A percentile compares a stretch with the other conserved stretches of the same genome.
Conservation (phyloP, 2,329 filamentous ascomycete genomes). For the Mollisia scopiformis region DNA sequence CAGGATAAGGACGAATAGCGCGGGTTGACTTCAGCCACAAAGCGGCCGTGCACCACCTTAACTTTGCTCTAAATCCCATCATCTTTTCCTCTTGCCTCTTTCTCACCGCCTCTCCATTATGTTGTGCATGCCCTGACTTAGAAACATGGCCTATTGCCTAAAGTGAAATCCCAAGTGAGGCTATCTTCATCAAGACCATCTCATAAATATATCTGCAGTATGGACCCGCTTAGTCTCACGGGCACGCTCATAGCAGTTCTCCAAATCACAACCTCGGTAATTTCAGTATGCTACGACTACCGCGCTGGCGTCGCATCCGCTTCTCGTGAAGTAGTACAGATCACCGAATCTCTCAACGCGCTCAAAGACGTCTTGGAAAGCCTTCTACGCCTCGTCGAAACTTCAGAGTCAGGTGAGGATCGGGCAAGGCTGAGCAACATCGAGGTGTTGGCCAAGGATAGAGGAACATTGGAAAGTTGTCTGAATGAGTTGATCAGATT, state of each 20-base stretch:
- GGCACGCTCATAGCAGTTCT: constrained; percentile 27
- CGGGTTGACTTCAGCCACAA: background rate
- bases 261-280: constrained; percentile 24
- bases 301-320: constrained; percentile 20
- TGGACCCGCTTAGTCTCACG: constrained; percentile 28
- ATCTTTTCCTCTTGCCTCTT: background rate
- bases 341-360: constrained; percentile 23
- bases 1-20: background rate
- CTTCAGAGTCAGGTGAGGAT: constrained; percentile 1
- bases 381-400: constrained; percentile 25
- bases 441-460: constrained; percentile 16
- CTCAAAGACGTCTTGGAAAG: constrained; percentile 23
- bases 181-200: background rate
- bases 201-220: constrained; percentile 4
- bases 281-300: constrained; percentile 29
- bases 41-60: background rate
- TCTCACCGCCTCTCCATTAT: too few relatives aligned
- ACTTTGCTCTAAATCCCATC: background rate
- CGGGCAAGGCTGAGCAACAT: constrained; percentile 15
- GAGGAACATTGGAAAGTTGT: constrained; percentile 22
- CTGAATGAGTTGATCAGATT: constrained; percentile 18
- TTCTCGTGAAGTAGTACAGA: constrained; percentile 21
- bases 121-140: background rate
- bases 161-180: background rate
- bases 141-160: background rate